A percentile compares a stretch with the other conserved stretches of the same genome.
These are phyloP conservation scores for Cornus florida DNA, from an alignment of 148 eudicot species.

Conservation along the genomic window DNA sequence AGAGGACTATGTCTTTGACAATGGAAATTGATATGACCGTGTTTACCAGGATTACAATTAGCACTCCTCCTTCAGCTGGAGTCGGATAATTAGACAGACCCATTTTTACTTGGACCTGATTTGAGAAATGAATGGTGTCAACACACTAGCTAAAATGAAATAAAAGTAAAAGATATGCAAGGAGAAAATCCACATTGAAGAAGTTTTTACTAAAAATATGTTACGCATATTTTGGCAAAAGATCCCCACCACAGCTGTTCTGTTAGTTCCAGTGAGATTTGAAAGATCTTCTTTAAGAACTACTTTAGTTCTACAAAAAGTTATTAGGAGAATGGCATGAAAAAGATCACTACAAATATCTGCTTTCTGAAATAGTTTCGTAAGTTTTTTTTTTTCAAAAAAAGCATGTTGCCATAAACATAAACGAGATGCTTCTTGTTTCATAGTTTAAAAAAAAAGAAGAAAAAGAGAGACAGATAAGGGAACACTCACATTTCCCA, in stretches of 20 bases:
- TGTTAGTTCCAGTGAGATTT: neutral
- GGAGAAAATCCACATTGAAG: neutral
- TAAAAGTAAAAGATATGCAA: neutral
- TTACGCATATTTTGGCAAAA: too few species aligned
- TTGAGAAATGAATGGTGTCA: neutral
- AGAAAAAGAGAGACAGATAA: constrained; percentile 1
- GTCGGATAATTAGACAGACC: constrained; percentile 51
- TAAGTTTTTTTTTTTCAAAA: neutral
- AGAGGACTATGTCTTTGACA: constrained; percentile 37
- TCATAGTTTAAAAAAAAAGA: neutral
- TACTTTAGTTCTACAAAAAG: neutral
- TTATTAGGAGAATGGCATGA: too few species aligned
- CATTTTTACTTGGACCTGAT: constrained; percentile 32
- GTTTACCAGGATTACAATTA: constrained; percentile 46
- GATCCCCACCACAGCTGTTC: neutral
- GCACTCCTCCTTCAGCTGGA: constrained; percentile 51
- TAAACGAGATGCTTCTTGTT: neutral
- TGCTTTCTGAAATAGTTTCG: neutral
- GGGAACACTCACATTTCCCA: neutral
- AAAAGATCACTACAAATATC: neutral
- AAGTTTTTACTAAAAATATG: neutral
- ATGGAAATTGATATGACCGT: constrained; percentile 44
- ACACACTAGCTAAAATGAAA: neutral
- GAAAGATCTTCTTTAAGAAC: too few species aligned
- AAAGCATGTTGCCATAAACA: neutral